phyloP scores from a whole-genome alignment of 2,329 filamentous ascomycete species.

The Botrytis galanthina region DNA sequence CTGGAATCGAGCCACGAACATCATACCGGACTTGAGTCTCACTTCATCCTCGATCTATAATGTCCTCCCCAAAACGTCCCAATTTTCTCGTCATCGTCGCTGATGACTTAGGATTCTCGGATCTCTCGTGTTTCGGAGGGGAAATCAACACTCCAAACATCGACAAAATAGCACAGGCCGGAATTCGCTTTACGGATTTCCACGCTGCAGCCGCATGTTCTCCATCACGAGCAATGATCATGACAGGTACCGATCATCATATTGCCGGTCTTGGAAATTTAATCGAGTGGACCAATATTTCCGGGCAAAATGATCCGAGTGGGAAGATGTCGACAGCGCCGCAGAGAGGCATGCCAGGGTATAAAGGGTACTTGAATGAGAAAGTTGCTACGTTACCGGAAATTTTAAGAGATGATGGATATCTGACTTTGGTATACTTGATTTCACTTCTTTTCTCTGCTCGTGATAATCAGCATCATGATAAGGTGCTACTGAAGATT shows the following conservation, averaged over 20 bases:
- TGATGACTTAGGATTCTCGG: conserved; percentile 39
- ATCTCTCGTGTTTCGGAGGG: conserved; percentile 52
- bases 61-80: conserved; percentile 21
- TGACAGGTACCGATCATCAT: conserved; percentile 56
- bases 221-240: conserved; percentile 49
- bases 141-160: conserved; percentile 59
- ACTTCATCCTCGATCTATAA: not conserved
- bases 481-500: rapidly evolving
- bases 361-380: conserved; percentile 56
- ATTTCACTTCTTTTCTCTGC: not conserved
- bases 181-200: conserved; percentile 57
- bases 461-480: not conserved
- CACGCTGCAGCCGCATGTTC: conserved; percentile 56
- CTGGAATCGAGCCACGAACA: not conserved
- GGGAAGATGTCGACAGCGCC: conserved; percentile 38
- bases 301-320: conserved; percentile 24
- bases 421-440: conserved; percentile 48
- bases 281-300: conserved; percentile 37
- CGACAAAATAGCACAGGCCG: conserved; percentile 49
- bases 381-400: conserved; percentile 50
- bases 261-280: conserved; percentile 44
- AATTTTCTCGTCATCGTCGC: conserved; percentile 49
- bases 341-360: conserved; percentile 49
- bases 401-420: conserved; percentile 52
- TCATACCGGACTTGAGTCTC: not conserved